phyloP scores from a whole-genome alignment of 306 rosid genomes.

The Dalbergia oliveri region DNA sequence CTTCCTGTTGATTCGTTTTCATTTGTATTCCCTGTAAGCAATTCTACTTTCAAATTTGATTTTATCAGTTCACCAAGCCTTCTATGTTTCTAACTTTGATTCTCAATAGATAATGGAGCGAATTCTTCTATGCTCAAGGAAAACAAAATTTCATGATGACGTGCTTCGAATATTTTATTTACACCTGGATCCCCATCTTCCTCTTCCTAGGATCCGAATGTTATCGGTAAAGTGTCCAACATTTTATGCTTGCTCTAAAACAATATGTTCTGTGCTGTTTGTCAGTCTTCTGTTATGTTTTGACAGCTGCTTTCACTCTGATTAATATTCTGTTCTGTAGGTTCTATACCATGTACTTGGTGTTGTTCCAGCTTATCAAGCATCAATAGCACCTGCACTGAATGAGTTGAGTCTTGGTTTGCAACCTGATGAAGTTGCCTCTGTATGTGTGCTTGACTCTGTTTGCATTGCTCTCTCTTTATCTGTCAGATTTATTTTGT shows the following conservation, averaged over 20 bases:
- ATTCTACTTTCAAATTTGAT: slow-evolving; percentile 37
- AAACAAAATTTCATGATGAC: slow-evolving; percentile 84
- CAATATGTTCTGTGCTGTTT: neutral
- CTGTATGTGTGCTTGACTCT: slow-evolving; percentile 61
- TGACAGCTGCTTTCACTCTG: slow-evolving; percentile 35
- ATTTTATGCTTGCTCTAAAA: slow-evolving; percentile 33
- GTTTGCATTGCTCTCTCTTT: slow-evolving; percentile 39
- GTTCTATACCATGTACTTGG: slow-evolving; percentile 93
- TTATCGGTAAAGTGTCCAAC: slow-evolving; percentile 66
- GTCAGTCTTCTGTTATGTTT: slow-evolving; percentile 16
- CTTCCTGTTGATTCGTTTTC: slow-evolving; percentile 98
- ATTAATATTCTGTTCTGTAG: slow-evolving; percentile 54
- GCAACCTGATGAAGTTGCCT: slow-evolving; percentile 81
- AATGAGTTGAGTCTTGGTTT: slow-evolving; percentile 96
- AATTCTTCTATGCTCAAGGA: slow-evolving; percentile 85
- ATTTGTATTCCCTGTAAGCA: slow-evolving; percentile 90
- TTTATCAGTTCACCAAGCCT: slow-evolving; percentile 34
- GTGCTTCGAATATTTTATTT: slow-evolving; percentile 83
- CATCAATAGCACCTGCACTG: slow-evolving; percentile 87
- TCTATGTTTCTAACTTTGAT: slow-evolving; percentile 47
- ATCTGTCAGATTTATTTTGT: neutral
- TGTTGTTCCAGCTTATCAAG: slow-evolving; percentile 82
- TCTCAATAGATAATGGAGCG: slow-evolving; percentile 85
- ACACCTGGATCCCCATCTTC: slow-evolving; percentile 93
- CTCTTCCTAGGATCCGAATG: slow-evolving; percentile 95